A percentile compares a stretch with the other conserved stretches of the same genome.
phyloP scores from a whole-genome alignment of 805 yeast genomes.

The Komagataella ulmi region DNA sequence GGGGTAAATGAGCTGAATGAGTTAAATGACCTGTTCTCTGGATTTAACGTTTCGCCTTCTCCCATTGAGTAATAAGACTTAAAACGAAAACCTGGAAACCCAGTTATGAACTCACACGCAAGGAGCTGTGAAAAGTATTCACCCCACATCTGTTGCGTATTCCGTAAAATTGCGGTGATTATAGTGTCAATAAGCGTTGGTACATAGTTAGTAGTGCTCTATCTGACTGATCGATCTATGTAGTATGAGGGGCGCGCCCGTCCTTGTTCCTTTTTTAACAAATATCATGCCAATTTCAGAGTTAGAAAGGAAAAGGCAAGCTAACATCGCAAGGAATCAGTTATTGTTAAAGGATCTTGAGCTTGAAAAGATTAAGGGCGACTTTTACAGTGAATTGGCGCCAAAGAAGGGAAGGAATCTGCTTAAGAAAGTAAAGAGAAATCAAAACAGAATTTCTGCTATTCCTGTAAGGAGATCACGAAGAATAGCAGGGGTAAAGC shows the following conservation, averaged over 20 bases:
- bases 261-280: background rate
- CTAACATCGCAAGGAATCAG: slow-evolving; percentile 74
- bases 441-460: slow-evolving; percentile 14
- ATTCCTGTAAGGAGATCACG: slow-evolving; percentile 66
- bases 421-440: slow-evolving; percentile 9
- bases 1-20: slow-evolving; percentile 46
- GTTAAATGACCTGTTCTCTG: slow-evolving; percentile 55
- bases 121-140: too few relatives aligned
- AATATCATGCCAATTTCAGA: slow-evolving; percentile 30
- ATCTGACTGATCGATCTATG: too few relatives aligned
- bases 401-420: slow-evolving; percentile 3
- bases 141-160: too few relatives aligned
- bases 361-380: slow-evolving; percentile 41
- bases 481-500: slow-evolving; percentile 59
- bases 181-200: too few relatives aligned
- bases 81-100: background rate
- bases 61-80: background rate
- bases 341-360: slow-evolving; percentile 62
- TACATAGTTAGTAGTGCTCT: too few relatives aligned
- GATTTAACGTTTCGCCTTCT: slow-evolving; percentile 5
- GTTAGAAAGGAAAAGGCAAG: slow-evolving; percentile 59
- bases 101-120: too few relatives aligned
- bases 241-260: background rate
- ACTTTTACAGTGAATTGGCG: slow-evolving; percentile 32
- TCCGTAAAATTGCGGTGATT: too few relatives aligned